Percentiles rank a stretch among this genome's conserved stretches.
Evolutionary conservation across 2,329 filamentous ascomycete species (phyloP).

Genomic region (Pseudopyrenochaeta lycopersici): DNA sequence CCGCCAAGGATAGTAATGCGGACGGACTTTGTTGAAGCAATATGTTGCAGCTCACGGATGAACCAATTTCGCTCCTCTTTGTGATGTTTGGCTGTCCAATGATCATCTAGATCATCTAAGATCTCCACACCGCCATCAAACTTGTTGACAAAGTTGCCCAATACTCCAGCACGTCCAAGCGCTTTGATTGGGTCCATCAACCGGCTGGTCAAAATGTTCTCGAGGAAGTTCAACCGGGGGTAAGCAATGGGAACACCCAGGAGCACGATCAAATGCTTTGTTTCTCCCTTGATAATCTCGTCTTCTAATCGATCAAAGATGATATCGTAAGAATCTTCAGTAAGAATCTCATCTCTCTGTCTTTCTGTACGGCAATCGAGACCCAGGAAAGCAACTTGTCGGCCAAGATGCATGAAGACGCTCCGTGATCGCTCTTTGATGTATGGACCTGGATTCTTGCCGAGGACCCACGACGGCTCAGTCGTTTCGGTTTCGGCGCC

Average conservation of each 20-base stretch:
- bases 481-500: conserved; percentile 79
- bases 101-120: conserved; percentile 90
- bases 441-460: conserved; percentile 82
- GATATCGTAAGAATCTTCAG: conserved; percentile 81
- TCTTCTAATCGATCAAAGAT: conserved; percentile 84
- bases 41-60: conserved; percentile 89
- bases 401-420: conserved; percentile 83
- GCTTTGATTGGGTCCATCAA: conserved; percentile 90
- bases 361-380: conserved; percentile 93
- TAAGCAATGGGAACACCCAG: conserved; percentile 72
- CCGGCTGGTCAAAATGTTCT: conserved; percentile 79
- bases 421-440: conserved; percentile 87
- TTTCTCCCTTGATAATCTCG: conserved; percentile 84
- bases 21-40: conserved; percentile 91
- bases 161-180: conserved; percentile 79
- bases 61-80: conserved; percentile 88
- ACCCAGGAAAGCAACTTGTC: conserved; percentile 81
- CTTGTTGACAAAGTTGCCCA: conserved; percentile 83
- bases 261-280: conserved; percentile 88
- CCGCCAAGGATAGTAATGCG: conserved; percentile 92
- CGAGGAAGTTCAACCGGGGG: conserved; percentile 63
- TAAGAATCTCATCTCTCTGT: conserved; percentile 81
- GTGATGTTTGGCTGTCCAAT: conserved; percentile 96
- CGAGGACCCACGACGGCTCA: conserved; percentile 92
- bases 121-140: conserved; percentile 94